Evolutionary conservation across 192 early-diverging fungal species (phyloP), one percentile per base, ranked within the genome.

Genomic region (Umbelopsis sp.): DNA sequence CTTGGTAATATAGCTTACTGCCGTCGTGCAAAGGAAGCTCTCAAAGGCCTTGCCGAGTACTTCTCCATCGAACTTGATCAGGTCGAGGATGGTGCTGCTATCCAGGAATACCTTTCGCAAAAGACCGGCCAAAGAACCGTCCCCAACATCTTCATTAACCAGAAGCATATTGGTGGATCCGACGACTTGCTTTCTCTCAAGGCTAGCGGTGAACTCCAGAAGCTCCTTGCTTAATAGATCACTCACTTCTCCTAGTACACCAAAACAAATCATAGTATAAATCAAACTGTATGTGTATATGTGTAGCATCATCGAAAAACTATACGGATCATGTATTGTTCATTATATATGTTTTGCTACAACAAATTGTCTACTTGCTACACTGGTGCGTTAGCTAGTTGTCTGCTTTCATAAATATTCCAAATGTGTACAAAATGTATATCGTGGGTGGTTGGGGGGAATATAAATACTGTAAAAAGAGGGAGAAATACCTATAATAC

Each of bases 111-210:
- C 56, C 87, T 93, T 20, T 26, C 31, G 1, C 52, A 81, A 51
- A 69, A 85, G 72, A 89, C 88, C 20, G 81, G 81, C 21, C 90
- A 93, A 78, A 82, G 87, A n/a, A 91, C 90, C 9, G 91, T 93
- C 34, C 91, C 91, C 67, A 93, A 90, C 65, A 86, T 91, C 75
- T 93, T 91, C 79, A 86, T 89, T 73, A 79, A 83, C 20, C 73
- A 82, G 45, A 68, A 87, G 47, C 92, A 93, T 67, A 74, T 92
- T 67, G 92, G 91, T 45, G 92, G 91, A 45, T 86, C 84, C 68
- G 85, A 87, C 62, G 71, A 82, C 22, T 81, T 91, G 3, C 47
- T 81, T 1, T 73, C 59, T 20, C 73, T 82, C 14, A 71, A 90
- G 21, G 68, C 67, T 14, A 77, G 50, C 34, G 84, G 81, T 50